Evolutionary conservation across 495 filamentous ascomycete genomes (phyloP).

Genomic region (Neurospora sp.): DNA sequence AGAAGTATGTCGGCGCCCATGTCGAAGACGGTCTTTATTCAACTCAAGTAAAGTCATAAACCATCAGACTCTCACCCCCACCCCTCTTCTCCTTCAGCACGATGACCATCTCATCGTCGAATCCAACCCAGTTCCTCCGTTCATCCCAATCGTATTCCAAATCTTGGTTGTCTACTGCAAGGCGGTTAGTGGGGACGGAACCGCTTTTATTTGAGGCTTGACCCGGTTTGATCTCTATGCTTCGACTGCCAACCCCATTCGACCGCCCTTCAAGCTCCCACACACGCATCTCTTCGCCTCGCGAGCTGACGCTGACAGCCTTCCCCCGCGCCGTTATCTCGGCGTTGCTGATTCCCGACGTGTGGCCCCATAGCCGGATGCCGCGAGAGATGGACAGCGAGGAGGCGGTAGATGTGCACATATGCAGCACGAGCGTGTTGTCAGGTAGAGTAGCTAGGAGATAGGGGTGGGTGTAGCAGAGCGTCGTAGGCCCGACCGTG

Average conservation of each 20-base stretch:
- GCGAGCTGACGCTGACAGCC: slow-evolving; percentile 75
- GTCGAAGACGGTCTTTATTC: neutral
- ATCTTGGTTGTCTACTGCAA: neutral
- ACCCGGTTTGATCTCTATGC: slow-evolving; percentile 36
- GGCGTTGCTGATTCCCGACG: slow-evolving; percentile 76
- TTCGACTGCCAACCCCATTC: slow-evolving; percentile 18
- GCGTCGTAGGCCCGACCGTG: slow-evolving; percentile 49
- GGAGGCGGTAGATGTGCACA: slow-evolving; percentile 63
- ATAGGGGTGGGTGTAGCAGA: slow-evolving; percentile 88
- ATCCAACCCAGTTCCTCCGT: slow-evolving; percentile 62
- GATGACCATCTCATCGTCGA: slow-evolving; percentile 90
- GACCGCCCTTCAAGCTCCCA: slow-evolving; percentile 86
- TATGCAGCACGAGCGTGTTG: slow-evolving; percentile 82
- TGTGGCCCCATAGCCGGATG: slow-evolving; percentile 84
- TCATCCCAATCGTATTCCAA: slow-evolving; percentile 15
- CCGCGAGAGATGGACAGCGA: slow-evolving; percentile 62
- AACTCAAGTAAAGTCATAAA: slow-evolving; percentile 81
- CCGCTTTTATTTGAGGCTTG: slow-evolving; percentile 12
- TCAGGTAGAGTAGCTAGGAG: slow-evolving; percentile 80
- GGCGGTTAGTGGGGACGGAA: slow-evolving; percentile 1
- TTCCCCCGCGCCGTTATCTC: slow-evolving; percentile 82
- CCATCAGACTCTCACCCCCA: slow-evolving; percentile 64
- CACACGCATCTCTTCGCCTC: slow-evolving; percentile 78
- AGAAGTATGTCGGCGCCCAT: neutral
- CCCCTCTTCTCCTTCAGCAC: slow-evolving; percentile 61